phyloP scores from a whole-genome alignment of 2,329 filamentous ascomycete species.

The Macrophomina pseudophaseolina region DNA sequence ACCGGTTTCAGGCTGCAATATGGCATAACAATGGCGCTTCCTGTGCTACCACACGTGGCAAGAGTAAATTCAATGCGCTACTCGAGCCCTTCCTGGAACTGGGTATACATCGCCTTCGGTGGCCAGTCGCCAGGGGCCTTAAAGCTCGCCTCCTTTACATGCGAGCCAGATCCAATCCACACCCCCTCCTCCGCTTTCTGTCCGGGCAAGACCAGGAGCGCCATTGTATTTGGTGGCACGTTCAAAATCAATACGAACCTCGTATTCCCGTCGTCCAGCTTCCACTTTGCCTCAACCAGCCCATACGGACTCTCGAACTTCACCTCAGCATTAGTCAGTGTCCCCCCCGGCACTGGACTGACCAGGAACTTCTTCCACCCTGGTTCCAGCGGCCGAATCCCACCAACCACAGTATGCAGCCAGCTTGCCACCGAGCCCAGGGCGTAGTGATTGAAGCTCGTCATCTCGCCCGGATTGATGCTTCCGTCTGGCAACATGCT shows the following conservation, averaged over 20 bases:
- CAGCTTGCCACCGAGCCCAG: conserved; percentile 57
- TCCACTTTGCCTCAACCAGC: conserved; percentile 35
- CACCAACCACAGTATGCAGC: conserved; percentile 53
- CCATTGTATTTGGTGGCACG: conserved; percentile 21
- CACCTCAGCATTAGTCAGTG: conserved; percentile 37
- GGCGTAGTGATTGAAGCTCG: conserved; percentile 58
- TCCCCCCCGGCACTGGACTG: conserved; percentile 41
- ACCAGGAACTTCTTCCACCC: conserved; percentile 50
- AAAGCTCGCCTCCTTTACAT: not conserved
- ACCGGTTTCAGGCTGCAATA: too few relatives aligned
- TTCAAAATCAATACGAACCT: not conserved
- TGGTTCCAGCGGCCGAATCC: conserved; percentile 46
- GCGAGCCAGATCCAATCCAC: not conserved
- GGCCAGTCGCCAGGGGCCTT: not conserved
- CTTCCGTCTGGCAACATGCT: conserved; percentile 51
- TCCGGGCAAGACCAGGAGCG: conserved; percentile 25
- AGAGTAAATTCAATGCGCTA: too few relatives aligned
- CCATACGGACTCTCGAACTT: conserved; percentile 42
- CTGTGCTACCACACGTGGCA: too few relatives aligned
- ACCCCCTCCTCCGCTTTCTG: conserved; percentile 18
- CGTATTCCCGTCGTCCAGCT: not conserved
- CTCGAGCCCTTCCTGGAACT: not conserved
- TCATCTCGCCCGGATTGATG: conserved; percentile 55
- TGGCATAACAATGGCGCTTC: too few relatives aligned
- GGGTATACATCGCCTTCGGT: not conserved